Conservation (phyloP, 768 basidiomycete genomes). For the Daedaleopsis nitida region DNA sequence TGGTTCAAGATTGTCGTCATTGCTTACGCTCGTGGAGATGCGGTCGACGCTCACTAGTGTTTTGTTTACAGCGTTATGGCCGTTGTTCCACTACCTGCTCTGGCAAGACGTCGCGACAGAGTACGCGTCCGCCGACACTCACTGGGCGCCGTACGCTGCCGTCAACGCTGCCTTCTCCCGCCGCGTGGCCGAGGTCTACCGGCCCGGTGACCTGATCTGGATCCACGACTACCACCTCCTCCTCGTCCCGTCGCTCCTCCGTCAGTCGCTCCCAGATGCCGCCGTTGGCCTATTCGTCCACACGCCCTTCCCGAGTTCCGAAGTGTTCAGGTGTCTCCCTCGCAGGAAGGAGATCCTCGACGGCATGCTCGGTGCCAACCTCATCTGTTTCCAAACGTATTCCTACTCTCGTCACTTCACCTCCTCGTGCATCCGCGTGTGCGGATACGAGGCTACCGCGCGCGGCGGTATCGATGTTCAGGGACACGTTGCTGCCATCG, state of each 20-base stretch:
- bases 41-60: background rate
- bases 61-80: slow-evolving; percentile 77
- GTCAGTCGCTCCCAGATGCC: slow-evolving; percentile 67
- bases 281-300: slow-evolving; percentile 93
- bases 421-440: slow-evolving; percentile 93
- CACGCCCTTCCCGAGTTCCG: slow-evolving; percentile 96
- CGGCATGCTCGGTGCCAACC: slow-evolving; percentile 96
- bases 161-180: slow-evolving; percentile 86
- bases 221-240: slow-evolving; percentile 96
- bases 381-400: slow-evolving; percentile 92
- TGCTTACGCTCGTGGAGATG: background rate
- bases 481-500: slow-evolving; percentile 80
- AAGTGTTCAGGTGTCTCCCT: slow-evolving; percentile 71
- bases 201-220: slow-evolving; percentile 83
- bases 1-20: background rate
- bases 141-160: slow-evolving; percentile 79
- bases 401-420: slow-evolving; percentile 95
- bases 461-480: slow-evolving; percentile 74
- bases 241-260: slow-evolving; percentile 83
- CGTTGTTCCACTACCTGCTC: slow-evolving; percentile 95
- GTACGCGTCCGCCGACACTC: slow-evolving; percentile 79
- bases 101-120: slow-evolving; percentile 96
- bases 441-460: slow-evolving; percentile 85
- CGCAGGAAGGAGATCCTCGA: slow-evolving; percentile 92
- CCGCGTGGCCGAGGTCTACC: slow-evolving; percentile 73